A percentile compares a stretch with the other conserved stretches of the same genome.
phyloP scores from a whole-genome alignment of 1,139 yeast genomes.

The Sporopachydermia cereana region DNA sequence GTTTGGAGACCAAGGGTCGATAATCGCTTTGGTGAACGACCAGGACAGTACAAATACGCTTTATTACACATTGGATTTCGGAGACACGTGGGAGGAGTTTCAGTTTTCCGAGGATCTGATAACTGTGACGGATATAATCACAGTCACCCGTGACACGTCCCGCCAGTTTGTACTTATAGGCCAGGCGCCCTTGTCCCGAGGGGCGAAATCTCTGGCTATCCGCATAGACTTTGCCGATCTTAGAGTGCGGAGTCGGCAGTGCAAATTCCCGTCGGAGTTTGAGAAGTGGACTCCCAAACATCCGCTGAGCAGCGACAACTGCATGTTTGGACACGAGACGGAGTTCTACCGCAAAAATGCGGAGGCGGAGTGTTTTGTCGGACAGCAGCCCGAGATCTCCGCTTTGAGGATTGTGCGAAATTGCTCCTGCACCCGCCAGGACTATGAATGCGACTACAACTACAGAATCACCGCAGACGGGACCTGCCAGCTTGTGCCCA shows the following conservation, averaged over 20 bases:
- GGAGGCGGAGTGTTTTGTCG: slow-evolving; percentile 68
- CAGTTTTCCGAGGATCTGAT: slow-evolving; percentile 49
- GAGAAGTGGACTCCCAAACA: slow-evolving; percentile 76
- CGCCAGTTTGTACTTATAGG: slow-evolving; percentile 54
- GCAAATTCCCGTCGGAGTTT: slow-evolving; percentile 55
- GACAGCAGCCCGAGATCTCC: slow-evolving; percentile 51
- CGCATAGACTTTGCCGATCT: slow-evolving; percentile 64
- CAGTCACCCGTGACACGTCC: slow-evolving; percentile 85
- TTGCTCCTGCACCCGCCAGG: slow-evolving; percentile 79
- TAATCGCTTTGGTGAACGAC: slow-evolving; percentile 59
- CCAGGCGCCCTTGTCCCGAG: slow-evolving; percentile 27
- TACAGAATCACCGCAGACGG: slow-evolving; percentile 63
- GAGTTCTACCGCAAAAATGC: slow-evolving; percentile 61
- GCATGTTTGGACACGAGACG: slow-evolving; percentile 86
- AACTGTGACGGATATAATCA: slow-evolving; percentile 59
- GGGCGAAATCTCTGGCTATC: slow-evolving; percentile 32
- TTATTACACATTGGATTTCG: slow-evolving; percentile 67
- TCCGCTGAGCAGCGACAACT: slow-evolving; percentile 41
- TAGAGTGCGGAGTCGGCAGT: slow-evolving; percentile 43
- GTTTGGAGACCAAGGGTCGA: slow-evolving; percentile 89
- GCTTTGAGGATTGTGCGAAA: slow-evolving; percentile 50
- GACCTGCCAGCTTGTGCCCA: slow-evolving; percentile 72
- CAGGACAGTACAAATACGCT: slow-evolving; percentile 45
- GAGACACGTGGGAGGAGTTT: slow-evolving; percentile 59
- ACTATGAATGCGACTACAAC: slow-evolving; percentile 91